Evolutionary conservation across 345 rosid genomes (phyloP).

Genomic region (Nephelium lappaceum): DNA sequence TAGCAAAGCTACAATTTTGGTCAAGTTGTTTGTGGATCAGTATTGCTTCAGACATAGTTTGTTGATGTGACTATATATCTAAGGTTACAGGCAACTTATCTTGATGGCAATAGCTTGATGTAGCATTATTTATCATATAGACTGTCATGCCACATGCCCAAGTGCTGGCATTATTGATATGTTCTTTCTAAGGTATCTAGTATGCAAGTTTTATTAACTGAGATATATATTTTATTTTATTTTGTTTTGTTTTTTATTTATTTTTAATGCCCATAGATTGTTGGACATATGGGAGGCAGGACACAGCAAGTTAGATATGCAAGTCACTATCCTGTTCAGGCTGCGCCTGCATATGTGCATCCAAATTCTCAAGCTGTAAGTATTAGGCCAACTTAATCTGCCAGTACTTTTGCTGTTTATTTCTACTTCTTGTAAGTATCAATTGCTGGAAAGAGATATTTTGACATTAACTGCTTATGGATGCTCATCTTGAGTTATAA

Average conservation of each 20-base stretch:
- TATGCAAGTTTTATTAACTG: neutral
- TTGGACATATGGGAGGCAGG: constrained; percentile 64
- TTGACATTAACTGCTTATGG: constrained; percentile 3
- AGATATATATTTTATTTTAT: too few relatives aligned
- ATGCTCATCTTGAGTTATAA: constrained; percentile 10
- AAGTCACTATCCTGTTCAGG: constrained; percentile 64
- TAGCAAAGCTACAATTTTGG: neutral
- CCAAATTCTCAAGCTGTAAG: constrained; percentile 69
- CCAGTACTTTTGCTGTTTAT: neutral
- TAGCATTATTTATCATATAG: neutral
- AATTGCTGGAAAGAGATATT: neutral
- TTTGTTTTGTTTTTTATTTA: too few relatives aligned
- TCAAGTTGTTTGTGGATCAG: neutral
- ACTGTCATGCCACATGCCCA: neutral
- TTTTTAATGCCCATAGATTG: constrained; percentile 36
- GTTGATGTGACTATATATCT: neutral
- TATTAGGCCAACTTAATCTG: constrained; percentile 12
- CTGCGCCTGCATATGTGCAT: constrained; percentile 59
- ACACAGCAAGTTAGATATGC: constrained; percentile 60
- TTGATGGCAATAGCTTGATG: neutral
- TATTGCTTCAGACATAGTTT: neutral
- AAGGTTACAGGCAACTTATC: neutral
- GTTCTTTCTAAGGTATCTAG: neutral
- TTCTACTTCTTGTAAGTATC: constrained; percentile 3
- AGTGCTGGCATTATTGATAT: neutral